Base-by-base conservation (phyloP, 805 yeast genomes). In the Starmerella scarabaei region DNA sequence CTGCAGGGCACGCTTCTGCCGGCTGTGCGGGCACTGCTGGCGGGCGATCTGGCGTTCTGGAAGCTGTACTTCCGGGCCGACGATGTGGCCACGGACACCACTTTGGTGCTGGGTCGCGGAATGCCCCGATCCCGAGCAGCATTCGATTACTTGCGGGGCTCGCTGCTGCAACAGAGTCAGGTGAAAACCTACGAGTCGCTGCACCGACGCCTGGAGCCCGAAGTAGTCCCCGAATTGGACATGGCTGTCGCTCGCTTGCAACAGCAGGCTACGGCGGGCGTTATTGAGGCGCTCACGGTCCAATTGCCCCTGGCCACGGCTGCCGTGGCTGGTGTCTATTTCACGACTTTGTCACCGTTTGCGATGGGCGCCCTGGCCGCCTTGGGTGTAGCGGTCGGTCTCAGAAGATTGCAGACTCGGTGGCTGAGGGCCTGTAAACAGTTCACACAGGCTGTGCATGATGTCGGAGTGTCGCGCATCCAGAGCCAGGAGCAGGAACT, bases 331-430 rank as follows among this genome's bases (percentile, higher is more conserved):
- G 65, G 65, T 3, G 41, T 43, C 34, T 51, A 49, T 32, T 52
- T 59, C 30, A 49, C 47, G 29, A 62, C 52, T 24, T 53, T 48
- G 36, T 40, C 59, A 1, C 43, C 51, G 39, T 61, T 53, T 41
- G 43, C 61, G 15, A 59, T 60, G 61, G 59, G 54, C 3, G 57
- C 62, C 2, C 40, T 64, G 11, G 58, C 62, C 0, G 53, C 51
- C 4, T 52, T 64, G 4, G 67, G 67, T 2, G 18, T 51, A 3
- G 62, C 58, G 2, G 45, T 53, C 21, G 67, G 68, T 2, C 49
- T 57, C 28, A 47, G 53, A n/a, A 44, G 52, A 11, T 55, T 63
- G 30, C 65, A 63, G 38, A 48, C 44, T 26, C 29, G 41, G 16
- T 63, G 67, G 67, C 45, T 44, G 30, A 45, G 43, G 14, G 50